Base-by-base conservation (phyloP, 306 rosid species). In the Cicer pinnatifidum region DNA sequence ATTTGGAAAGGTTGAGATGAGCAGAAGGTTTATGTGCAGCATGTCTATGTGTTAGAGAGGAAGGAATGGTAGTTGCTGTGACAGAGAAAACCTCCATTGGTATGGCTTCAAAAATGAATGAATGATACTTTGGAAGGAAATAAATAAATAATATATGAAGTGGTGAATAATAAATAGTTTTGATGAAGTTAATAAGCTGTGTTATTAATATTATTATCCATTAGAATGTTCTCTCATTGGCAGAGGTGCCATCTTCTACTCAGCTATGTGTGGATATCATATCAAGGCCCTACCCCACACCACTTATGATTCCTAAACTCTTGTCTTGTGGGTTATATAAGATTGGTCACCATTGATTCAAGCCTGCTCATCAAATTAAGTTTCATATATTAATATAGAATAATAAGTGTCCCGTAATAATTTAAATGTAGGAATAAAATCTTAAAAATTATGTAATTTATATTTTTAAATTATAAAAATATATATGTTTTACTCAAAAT, bases 41-140 rank as follows among this genome's bases (percentile, higher is more conserved):
- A 52, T 38, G 75, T 78, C 65, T 68, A 47, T 72, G 84, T 47
- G 84, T 79, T 48, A 86, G 5, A 64, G 88, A 84, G 47, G 93
- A 76, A 39, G 89, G 89, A 23, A 87, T 40, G 28, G 88, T 82
- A 60, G 94, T 82, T 68, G 87, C 41, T 13, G 86, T 75, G 10
- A 90, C 38, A 5, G 91, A 80, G 81, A 80, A 84, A 74, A 83
- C 74, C 80, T 91, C 96, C 98, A 93, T 93, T 17, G 86, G 85
- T 84, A 89, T 82, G 13, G 87, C 62, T 68, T 37, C 81, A 77
- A 71, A 15, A 15, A 9, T 38, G 58, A 9, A 13, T 28, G 35
- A 28, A 28, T 28, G 8, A 0, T 10, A 0, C 7, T 56, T 51
- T 19, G 62, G 12, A 47, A 41, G 6, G 75, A 75, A 66, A 57